Evolutionary conservation across 371 early-diverging fungal species (phyloP), one percentile per base, ranked within the genome.

Genomic region (Coemansia sp.): DNA sequence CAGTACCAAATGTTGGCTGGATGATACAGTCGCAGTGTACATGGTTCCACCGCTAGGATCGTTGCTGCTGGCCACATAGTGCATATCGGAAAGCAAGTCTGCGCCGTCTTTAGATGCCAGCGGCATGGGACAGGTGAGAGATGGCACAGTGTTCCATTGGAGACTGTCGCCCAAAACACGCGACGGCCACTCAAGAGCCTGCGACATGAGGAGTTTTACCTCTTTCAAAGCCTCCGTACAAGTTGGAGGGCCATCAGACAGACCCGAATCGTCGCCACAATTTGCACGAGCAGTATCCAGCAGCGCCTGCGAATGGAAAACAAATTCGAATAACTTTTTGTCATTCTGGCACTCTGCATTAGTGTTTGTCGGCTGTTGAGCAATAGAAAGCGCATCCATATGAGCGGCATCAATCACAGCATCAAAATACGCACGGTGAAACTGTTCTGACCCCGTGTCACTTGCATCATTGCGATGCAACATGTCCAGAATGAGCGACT

Each of bases 141-240:
- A 27, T 16, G 61, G 59, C 16, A 27, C 45, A 5, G 31, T 2
- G 11, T 47, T 52, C 74, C 74, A 73, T 14, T 52, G 13, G 1
- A 71, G 59, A 21, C 71, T 42, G 29, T 45, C 40, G 11, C 74
- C 74, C 54, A 73, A 63, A 18, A 55, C 62, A 34, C 16, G 45
- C 4, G 74, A 69, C 27, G 74, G 74, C 74, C 74, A 73, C 29
- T 61, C 55, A 27, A 73, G 37, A 18, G 71, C 66, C 14, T 40
- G 53, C 8, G 63, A 24, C 4, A 63, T 40, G 14, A 69, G 31
- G 1, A 39, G 4, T 13, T 66, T 65, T 1, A 47, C 66, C 59
- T 53, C 59, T 14, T 27, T 16, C 45, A 69, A 34, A 3, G 70
- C 63, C 6, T 73, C 70, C 1, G 24, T 34, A 27, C 70, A 73